Base-by-base conservation (phyloP, 768 basidiomycete genomes). In the Leccinum obscurum region DNA sequence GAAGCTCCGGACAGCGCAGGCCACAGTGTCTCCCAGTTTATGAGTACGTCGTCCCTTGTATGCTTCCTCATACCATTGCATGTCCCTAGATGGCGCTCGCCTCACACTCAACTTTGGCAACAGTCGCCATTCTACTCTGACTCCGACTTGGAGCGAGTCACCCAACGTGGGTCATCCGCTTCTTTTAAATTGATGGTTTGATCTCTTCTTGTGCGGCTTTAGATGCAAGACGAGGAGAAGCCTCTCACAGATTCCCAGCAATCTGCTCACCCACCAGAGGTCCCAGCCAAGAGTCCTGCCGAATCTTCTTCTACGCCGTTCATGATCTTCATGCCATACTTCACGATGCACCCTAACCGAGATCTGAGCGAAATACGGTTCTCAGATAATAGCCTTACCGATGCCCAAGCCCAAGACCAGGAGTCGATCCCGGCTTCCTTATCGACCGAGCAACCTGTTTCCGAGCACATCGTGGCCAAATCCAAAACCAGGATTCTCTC, bases 21-120 rank as follows among this genome's bases (percentile, higher is more conserved):
- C 26, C 66, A 63, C 20, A 66, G 62, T 14, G 68, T 74, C 11
- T 60, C 66, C 54, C 64, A 61, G 54, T 70, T 72, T 6, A 74
- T 70, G 72, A 74, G 68, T 68, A 46, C 11, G 60, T 64, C 28
- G 6, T 15, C 50, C n/a, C 34, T 48, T 41, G 9, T 51, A 48
- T 13, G 10, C 37, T 13, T 50, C 32, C 20, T 14, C 13, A 32
- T 41, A 7, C 34, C 28, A 3, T 35, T 24, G 14, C 30, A 28
- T 9, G 1, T 56, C 34, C 44, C 13, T 28, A 70, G 70, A 72
- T 17, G 70, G 70, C 4, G 59, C 55, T 52, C 70, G 72, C 22
- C 68, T 72, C 51, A 64, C 68, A 9, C 64, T 73, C 20, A 68
- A 60, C 54, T 20, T 70, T 20, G 48, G 61, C 34, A 30, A 62